A percentile compares a stretch with the other conserved stretches of the same genome.
phyloP scores from a whole-genome alignment of 2,329 filamentous ascomycete species.

The Massarina eburnea region DNA sequence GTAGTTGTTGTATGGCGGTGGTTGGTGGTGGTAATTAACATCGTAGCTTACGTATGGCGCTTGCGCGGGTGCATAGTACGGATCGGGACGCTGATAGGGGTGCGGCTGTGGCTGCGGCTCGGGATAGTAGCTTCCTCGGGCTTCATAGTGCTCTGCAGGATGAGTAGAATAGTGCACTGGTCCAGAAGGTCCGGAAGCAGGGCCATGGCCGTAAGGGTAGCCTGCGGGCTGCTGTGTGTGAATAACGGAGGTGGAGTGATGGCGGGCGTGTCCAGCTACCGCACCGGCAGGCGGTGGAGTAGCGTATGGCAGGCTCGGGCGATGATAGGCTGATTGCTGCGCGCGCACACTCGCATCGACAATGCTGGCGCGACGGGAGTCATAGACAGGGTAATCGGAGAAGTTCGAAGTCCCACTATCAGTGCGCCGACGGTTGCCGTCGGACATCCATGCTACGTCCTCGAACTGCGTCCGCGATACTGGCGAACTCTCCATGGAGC shows the following conservation, averaged over 20 bases:
- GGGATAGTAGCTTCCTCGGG: conserved; percentile 29
- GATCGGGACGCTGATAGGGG: conserved; percentile 17
- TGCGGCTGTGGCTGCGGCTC: conserved; percentile 25
- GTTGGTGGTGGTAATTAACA: conserved; percentile 12
- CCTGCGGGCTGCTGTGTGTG: conserved; percentile 13
- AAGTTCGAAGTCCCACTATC: conserved; percentile 22
- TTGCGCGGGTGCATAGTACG: conserved; percentile 16
- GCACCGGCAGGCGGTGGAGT: conserved; percentile 9
- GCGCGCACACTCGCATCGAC: conserved; percentile 19
- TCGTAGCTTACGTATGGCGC: conserved; percentile 22
- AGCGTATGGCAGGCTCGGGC: conserved; percentile 29
- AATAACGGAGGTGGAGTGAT: conserved; percentile 28
- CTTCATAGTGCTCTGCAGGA: conserved; percentile 17
- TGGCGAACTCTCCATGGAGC: conserved; percentile 32
- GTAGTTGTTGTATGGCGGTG: conserved; percentile 21
- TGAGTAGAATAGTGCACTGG: conserved; percentile 12
- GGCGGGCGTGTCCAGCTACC: conserved; percentile 20
- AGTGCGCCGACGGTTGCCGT: conserved; percentile 28
- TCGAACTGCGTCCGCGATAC: conserved; percentile 28
- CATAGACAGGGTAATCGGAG: conserved; percentile 17
- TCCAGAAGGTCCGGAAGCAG: conserved; percentile 6
- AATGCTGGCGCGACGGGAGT: conserved; percentile 20
- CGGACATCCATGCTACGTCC: conserved; percentile 28
- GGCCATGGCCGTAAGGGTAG: conserved; percentile 13
- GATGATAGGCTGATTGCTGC: conserved; percentile 17